Conservation (phyloP, 805 yeast genomes). For the Candida tallmaniae region DNA sequence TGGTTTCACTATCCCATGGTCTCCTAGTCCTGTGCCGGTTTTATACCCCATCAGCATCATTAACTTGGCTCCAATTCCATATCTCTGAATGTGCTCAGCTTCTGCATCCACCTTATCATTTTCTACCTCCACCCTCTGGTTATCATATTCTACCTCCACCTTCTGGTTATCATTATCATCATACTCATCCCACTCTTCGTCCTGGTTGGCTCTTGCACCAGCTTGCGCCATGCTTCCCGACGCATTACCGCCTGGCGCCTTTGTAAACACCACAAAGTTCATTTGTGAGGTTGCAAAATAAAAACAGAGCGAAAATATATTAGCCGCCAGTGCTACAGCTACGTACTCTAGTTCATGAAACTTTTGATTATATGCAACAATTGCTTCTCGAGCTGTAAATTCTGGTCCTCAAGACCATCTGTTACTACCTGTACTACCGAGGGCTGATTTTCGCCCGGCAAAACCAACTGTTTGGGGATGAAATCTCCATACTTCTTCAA, state of each 20-base stretch:
- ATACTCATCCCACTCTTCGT: no score
- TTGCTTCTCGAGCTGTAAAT: conserved; percentile 15
- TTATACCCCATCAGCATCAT: conserved; percentile 83
- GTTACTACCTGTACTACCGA: conserved; percentile 37
- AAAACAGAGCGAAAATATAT: not conserved
- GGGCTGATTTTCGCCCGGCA: conserved; percentile 39
- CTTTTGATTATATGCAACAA: conserved; percentile 19
- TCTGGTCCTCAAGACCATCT: conserved; percentile 34
- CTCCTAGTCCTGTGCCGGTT: conserved; percentile 84
- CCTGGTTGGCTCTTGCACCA: no score
- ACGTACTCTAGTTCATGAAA: conserved; percentile 2
- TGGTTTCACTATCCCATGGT: conserved; percentile 73
- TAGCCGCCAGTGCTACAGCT: not conserved
- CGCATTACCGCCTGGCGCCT: no score
- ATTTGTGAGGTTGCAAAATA: no score
- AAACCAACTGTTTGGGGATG: conserved; percentile 34
- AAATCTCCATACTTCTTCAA: conserved; percentile 34
- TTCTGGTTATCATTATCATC: not conserved
- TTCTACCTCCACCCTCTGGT: not conserved
- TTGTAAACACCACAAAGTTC: conserved; percentile 5
- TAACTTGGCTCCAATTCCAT: conserved; percentile 84
- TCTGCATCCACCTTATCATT: conserved; percentile 1
- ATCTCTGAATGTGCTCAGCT: conserved; percentile 20
- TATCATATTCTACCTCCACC: not conserved
- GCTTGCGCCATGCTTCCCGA: no score